Base-by-base conservation (phyloP, 768 basidiomycete species). In the Tephrocybe sp. region DNA sequence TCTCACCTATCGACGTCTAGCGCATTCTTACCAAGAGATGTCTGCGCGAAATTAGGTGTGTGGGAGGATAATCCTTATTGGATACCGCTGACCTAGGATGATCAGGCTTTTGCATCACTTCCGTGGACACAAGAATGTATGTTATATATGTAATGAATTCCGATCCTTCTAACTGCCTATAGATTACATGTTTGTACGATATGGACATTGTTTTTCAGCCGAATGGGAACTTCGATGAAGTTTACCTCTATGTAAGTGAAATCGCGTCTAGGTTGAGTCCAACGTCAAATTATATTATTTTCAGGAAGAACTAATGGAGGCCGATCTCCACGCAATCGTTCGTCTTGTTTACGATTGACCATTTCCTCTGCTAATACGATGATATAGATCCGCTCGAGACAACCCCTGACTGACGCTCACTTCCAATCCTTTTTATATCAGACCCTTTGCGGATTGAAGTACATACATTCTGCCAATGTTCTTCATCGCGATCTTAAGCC, bases 261-360 rank as follows among this genome's bases (percentile, higher is more conserved):
- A 21, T 47, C 30, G 19, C 29, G 41, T 15, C 45, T 23, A n/a
- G 13, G 37, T 34, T n/a, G n/a, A 19, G 16, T 39, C n/a, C 23
- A n/a, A 24, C 34, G 21, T 36, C 15, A 15, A 10, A 7, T 37
- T 15, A 43, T 52, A 49, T 48, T 49, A 30, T 44, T 58, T 49
- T n/a, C 69, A 98, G 89, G 94, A 98, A 73, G 97, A 99, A 67
- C 83, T 98, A 58, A 99, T 98, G 97, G 97, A 99, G 66, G 97
- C 97, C 47, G 97, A 99, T 80, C 78, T 99, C 16, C 97, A 98
- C 62, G 97, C 97, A 16, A 99, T 99, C 68, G 94, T 94, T 60
- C 68, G 82, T 63, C 18, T 30, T 29, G 36, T 30, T 7, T 19
- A 4, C 31, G 23, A 7, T 30, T 23, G 25, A 33, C 38, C n/a